Evolutionary conservation across 2,329 filamentous ascomycete species (phyloP).

Genomic region (Trichoderma guizhouense): DNA sequence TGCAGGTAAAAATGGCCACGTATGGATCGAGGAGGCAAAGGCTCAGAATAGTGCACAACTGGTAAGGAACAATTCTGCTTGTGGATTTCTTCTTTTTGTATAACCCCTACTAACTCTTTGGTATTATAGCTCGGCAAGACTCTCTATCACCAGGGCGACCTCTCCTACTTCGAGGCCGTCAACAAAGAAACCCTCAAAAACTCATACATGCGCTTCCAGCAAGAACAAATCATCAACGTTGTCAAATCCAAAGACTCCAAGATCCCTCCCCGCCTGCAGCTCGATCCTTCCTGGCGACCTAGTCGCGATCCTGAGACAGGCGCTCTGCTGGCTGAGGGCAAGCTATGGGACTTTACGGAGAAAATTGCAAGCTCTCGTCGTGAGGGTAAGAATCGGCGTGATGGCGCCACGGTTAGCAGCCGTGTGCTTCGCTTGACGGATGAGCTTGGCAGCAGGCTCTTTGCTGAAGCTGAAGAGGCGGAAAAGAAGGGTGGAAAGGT

Average conservation of each 20-base stretch:
- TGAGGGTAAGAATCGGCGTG: conserved; percentile 94
- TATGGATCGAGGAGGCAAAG: conserved; percentile 75
- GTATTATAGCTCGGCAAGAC: conserved; percentile 77
- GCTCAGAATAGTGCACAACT: conserved; percentile 80
- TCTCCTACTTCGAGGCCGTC: conserved; percentile 96
- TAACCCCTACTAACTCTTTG: neutral
- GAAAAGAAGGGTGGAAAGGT: conserved; percentile 35
- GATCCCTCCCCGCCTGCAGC: conserved; percentile 58
- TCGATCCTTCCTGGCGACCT: conserved; percentile 74
- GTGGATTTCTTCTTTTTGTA: neutral
- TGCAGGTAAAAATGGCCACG: conserved; percentile 51
- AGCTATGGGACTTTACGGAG: conserved; percentile 89
- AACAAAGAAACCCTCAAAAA: conserved; percentile 98
- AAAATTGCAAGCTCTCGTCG: conserved; percentile 76
- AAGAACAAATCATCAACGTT: conserved; percentile 82
- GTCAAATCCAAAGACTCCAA: conserved; percentile 66
- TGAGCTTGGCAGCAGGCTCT: conserved; percentile 66
- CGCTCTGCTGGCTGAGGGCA: conserved; percentile 64
- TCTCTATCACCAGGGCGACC: conserved; percentile 92
- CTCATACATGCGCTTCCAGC: conserved; percentile 80
- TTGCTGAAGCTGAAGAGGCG: conserved; percentile 50
- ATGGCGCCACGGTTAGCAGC: conserved; percentile 82
- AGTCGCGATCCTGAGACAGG: conserved; percentile 60
- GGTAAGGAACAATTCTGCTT: conserved; percentile 43
- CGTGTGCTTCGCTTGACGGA: conserved; percentile 78